Base-by-base conservation (phyloP, 2,329 filamentous ascomycete genomes). In the Cladorrhinum sp. region DNA sequence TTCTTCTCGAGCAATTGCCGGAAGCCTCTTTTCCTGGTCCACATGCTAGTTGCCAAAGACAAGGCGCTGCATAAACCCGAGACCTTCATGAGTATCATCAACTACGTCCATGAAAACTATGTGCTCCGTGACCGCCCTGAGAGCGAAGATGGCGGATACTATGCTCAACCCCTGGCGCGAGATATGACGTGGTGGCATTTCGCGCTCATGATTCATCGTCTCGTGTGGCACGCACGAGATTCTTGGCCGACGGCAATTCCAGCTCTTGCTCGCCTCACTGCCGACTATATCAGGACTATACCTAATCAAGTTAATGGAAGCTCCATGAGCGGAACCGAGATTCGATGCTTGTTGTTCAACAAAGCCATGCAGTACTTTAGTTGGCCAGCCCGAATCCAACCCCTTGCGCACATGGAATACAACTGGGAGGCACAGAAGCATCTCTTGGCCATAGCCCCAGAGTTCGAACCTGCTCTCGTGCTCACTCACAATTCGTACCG, bases 401-500 rank as follows among this genome's bases (percentile, higher is more conserved):
- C 73, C 0, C 23, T 75, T 9, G 61, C 64, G 16, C 74, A 78
- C 39, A 77, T 77, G 71, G 69, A 71, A 3, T 75, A 79, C 70
- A 82, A 81, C 63, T 88, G 86, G 86, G 76, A 81, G 58, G 84
- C 84, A 0, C 82, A 87, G 64, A 80, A 77, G 53, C 72, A 77
- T 4, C 73, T 88, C 26, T 71, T 88, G 23, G 74, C 76, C 18
- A 75, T 82, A 68, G 86, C 84, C 0, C 77, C 79, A 23, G 70
- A 72, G 2, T 73, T 84, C 28, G 69, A 77, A 1, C 77, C 76
- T 7, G 77, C 82, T 2, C 71, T 87, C 3, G 67, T 81, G n/a
- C 77, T 87, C 28, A 78, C 79, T 62, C 75, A 75, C 33, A 64
- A 68, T 1, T 82, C 82, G 20, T 88, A 86, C 60, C 75, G 76